Conservation (phyloP, 257 asterid species). For the Fraxinus excelsior region DNA sequence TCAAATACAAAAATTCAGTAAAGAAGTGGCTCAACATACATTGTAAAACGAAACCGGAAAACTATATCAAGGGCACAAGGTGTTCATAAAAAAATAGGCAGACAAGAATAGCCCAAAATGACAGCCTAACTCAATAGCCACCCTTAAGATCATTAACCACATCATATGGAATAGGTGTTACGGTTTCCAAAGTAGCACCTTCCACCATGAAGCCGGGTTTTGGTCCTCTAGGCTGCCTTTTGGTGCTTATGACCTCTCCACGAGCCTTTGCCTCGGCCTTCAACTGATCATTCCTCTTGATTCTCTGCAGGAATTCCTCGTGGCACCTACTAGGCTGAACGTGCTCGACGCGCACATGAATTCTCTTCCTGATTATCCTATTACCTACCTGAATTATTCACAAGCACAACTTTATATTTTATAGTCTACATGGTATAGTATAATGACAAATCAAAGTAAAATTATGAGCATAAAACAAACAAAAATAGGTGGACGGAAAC, state of each 20-base stretch:
- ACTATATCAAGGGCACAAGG: neutral
- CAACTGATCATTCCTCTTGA: conserved; percentile 43
- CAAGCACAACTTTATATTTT: neutral
- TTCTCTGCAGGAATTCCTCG: conserved; percentile 41
- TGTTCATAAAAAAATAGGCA: neutral
- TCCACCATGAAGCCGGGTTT: conserved; percentile 57
- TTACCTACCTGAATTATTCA: conserved; percentile 38
- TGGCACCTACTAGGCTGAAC: conserved; percentile 44
- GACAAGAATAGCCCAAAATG: neutral
- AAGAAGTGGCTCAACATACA: neutral
- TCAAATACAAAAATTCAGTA: neutral
- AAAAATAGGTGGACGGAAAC: neutral
- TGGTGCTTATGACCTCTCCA: conserved; percentile 52
- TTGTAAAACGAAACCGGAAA: neutral
- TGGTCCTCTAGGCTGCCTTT: conserved; percentile 49
- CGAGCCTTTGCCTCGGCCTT: conserved; percentile 49
- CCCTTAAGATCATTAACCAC: conserved; percentile 60
- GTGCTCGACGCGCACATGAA: conserved; percentile 52
- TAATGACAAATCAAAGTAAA: neutral
- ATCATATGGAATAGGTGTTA: conserved; percentile 55
- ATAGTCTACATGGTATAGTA: neutral
- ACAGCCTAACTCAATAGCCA: conserved; percentile 32
- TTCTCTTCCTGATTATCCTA: conserved; percentile 44
- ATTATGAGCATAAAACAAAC: neutral
- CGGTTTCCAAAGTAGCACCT: conserved; percentile 54